Conservation (phyloP, 257 asterid genomes). For the Ophiorrhiza pumila region DNA sequence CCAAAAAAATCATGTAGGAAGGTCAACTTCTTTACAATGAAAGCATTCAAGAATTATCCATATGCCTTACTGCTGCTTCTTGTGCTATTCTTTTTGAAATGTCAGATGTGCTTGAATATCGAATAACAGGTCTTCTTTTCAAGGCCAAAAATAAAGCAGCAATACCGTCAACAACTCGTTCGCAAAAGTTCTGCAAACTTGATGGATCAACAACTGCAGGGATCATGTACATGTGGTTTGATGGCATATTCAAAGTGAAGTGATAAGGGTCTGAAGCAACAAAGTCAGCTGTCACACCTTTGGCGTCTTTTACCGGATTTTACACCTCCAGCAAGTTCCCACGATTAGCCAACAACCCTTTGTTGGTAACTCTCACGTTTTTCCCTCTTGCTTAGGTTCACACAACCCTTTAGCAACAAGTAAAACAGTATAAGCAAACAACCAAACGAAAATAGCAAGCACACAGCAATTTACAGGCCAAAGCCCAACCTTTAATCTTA, state of each 20-base stretch:
- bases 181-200: conserved; percentile 68
- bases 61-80: conserved; percentile 74
- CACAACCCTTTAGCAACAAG: too few species aligned
- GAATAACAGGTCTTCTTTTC: conserved; percentile 84
- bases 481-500: too few species aligned
- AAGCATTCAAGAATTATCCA: not conserved
- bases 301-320: too few species aligned
- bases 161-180: conserved; percentile 85
- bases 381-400: too few species aligned
- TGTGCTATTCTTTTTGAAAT: conserved; percentile 86
- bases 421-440: too few species aligned
- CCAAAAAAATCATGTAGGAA: not conserved
- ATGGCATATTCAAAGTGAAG: conserved; percentile 65
- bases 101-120: conserved; percentile 88
- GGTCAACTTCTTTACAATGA: not conserved
- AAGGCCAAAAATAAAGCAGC: conserved; percentile 83
- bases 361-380: too few species aligned
- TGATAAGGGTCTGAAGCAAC: conserved; percentile 82
- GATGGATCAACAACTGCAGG: conserved; percentile 97
- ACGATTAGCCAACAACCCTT: too few species aligned
- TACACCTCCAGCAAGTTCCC: too few species aligned
- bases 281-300: too few species aligned
- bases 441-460: too few species aligned
- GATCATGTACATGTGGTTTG: conserved; percentile 83
- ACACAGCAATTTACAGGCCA: too few species aligned